These are phyloP conservation scores for Mortierella sp. DNA, from an alignment of 371 early-diverging fungal species.

Conservation along the genomic window DNA sequence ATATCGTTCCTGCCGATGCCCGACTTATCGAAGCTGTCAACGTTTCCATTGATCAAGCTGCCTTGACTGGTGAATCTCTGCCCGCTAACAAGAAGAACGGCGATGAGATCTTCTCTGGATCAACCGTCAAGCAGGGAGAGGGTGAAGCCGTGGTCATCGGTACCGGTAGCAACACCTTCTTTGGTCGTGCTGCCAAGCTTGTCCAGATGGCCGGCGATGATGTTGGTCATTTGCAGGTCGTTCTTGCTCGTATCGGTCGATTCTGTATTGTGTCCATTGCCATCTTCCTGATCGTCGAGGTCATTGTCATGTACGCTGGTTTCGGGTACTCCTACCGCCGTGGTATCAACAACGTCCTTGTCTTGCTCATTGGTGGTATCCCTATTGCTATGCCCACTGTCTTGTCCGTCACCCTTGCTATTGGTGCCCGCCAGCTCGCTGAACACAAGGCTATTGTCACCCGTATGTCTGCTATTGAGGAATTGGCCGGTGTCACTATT, in stretches of 20 bases:
- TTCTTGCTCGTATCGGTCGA: conserved; percentile 91
- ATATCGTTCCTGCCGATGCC: conserved; percentile 83
- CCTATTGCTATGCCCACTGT: conserved; percentile 86
- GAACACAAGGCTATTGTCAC: conserved; percentile 92
- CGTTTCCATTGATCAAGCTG: conserved; percentile 80
- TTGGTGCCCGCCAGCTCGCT: conserved; percentile 93
- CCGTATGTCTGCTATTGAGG: conserved; percentile 88
- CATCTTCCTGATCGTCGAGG: conserved; percentile 78
- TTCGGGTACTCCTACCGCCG: conserved; percentile 76
- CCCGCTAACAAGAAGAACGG: conserved; percentile 77
- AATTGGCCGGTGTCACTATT: conserved; percentile 91
- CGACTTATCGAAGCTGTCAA: conserved; percentile 60
- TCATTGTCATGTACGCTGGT: conserved; percentile 82
- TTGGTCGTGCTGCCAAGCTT: conserved; percentile 88
- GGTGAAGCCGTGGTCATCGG: conserved; percentile 87
- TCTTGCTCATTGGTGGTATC: conserved; percentile 83
- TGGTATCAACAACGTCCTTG: conserved; percentile 77
- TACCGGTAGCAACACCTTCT: conserved; percentile 88
- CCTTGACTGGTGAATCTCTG: conserved; percentile 86
- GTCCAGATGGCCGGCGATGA: conserved; percentile 84
- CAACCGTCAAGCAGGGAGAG: conserved; percentile 93
- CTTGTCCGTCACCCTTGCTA: conserved; percentile 92
- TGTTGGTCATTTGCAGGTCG: conserved; percentile 89
- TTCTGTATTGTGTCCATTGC: conserved; percentile 77
- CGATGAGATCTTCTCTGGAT: conserved; percentile 79